Base-by-base conservation (phyloP, 768 basidiomycete species). In the Suillus spraguei region DNA sequence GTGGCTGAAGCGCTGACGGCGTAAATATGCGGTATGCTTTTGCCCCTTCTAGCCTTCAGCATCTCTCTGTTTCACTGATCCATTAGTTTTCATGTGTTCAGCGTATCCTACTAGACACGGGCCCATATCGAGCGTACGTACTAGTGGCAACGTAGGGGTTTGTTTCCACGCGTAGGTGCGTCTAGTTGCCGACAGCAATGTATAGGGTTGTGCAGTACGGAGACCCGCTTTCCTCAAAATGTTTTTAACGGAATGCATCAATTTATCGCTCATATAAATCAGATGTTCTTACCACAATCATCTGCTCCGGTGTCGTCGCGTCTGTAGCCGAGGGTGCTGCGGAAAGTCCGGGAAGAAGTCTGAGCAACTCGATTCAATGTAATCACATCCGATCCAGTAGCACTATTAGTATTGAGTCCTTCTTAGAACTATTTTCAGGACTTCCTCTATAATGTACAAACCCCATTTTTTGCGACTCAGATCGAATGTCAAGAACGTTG, bases 261-360 rank as follows among this genome's bases (percentile, higher is more conserved):
- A 13, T 39, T 4, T 13, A 14, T 9, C 54, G 5, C 36, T 22
- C 36, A 24, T 56, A 36, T 13, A 17, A 17, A 56, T 38, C 17
- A 22, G 17, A n/a, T 16, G 11, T 22, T 36, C 36, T 55, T 36
- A 22, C 22, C 35, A 36, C 13, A 55, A 28, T 20, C 9, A 28
- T 58, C 22, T 39, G 22, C 38, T 58, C 39, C 56, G 56, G 56
- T 32, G 17, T 58, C 17, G 11, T 41, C 56, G 39, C 55, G 28
- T 9, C 10, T 17, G 36, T 24, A 7, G 38, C 38, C 38, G 14
- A 39, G 38, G 14, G 13, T 4, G 14, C 13, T 39, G 52, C 52
- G 39, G 39, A 58, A 41, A 58, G 39, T 8, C 28, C 39, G 56
- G 24, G 56, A 41, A 41, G 55, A 39, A 24, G 4, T 24, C 17